Evolutionary conservation across 768 basidiomycete genomes (phyloP), one percentile per base, ranked within the genome.

Genomic region (Lentinula aciculospora): DNA sequence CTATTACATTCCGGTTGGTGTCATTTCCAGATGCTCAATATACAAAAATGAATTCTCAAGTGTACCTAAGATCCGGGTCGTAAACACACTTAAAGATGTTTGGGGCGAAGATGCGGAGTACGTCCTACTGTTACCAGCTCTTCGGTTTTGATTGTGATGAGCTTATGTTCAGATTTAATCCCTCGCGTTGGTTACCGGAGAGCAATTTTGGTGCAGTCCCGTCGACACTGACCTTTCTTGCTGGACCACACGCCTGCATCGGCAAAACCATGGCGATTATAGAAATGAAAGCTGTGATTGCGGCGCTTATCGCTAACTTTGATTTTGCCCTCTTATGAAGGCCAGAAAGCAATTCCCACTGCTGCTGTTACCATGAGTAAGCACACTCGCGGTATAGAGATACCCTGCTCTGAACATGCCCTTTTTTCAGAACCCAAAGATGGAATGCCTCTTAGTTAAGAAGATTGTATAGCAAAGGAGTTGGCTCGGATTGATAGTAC

Each of bases 61-160:
- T 45, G 15, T 47, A 42, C 21, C 17, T 27, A 17, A 81, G 79
- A 80, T 81, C 53, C 74, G 77, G 34, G 76, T 74, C 4, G 67
- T 80, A 44, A 82, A 82, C 60, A 80, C 78, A 1, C 78, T 75
- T 72, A 76, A 75, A 53, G 72, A 68, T 12, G 60, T 78, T 10
- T 82, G 79, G 80, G 80, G 80, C 13, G 72, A 73, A 47, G 77
- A 82, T 58, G 79, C 79, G 61, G 74, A 76, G 76, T 78, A 47
- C 13, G 28, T 29, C 17, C 19, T 27, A 9, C 13, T 23, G 7
- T 23, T 12, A 19, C 21, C 12, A 13, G 40, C 12, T 13, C n/a
- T 13, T 10, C 32, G 13, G 32, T 42, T 6, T 42, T 21, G 12
- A 2, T 15, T 45, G n/a, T 21, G 10, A 31, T n/a, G n/a, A n/a